These are phyloP conservation scores for Hibiscus mutabilis DNA, from an alignment of 345 rosid genomes.

Conservation along the genomic window DNA sequence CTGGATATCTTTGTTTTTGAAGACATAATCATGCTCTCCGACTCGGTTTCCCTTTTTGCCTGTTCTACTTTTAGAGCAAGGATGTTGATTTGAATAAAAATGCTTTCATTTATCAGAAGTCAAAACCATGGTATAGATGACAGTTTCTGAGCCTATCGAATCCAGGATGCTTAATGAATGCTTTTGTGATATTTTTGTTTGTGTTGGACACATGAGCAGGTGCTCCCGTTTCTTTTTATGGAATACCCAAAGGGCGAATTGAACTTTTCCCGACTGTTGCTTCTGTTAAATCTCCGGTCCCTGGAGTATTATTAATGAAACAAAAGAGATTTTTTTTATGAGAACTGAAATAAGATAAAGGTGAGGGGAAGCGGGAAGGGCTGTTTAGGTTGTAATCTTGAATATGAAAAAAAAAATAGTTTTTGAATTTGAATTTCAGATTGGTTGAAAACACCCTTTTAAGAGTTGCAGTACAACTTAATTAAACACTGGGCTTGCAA, in stretches of 20 bases:
- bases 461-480: no score
- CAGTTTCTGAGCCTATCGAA: conserved; percentile 5
- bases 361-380: no score
- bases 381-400: no score
- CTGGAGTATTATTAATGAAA: neutral
- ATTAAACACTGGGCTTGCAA: neutral
- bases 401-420: neutral
- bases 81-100: conserved; percentile 23
- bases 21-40: conserved; percentile 33
- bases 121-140: neutral
- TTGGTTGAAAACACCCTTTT: neutral
- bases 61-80: conserved; percentile 5
- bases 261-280: neutral
- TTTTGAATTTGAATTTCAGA: neutral
- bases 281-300: neutral
- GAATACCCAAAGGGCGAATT: neutral
- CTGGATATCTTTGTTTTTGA: conserved; percentile 20
- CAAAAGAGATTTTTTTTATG: no score
- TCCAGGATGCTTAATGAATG: neutral
- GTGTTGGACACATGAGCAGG: neutral
- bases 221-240: neutral
- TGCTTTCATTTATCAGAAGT: neutral
- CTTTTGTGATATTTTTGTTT: neutral
- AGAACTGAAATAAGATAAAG: no score
- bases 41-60: conserved; percentile 12